Percentiles rank a stretch among this genome's conserved stretches.
Evolutionary conservation across 2,329 filamentous ascomycete genomes (phyloP).

Genomic region (Talaromyces sp.): DNA sequence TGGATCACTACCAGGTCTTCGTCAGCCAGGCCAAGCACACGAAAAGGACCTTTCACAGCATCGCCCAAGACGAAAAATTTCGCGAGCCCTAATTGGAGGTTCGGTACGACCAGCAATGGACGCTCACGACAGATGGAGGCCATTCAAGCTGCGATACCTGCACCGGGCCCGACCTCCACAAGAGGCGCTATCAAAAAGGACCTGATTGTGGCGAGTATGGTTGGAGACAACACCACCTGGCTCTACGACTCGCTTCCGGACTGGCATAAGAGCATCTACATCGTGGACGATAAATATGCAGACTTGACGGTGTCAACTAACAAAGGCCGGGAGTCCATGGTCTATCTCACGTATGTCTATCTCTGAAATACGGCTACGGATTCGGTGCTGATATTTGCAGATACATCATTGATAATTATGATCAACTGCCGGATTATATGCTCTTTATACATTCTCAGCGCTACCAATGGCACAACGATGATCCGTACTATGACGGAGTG

Average conservation of each 20-base stretch:
- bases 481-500: constrained; percentile 51
- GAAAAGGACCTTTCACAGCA: neutral
- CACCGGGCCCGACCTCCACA: neutral
- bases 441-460: constrained; percentile 41
- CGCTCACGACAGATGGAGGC: neutral
- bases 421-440: constrained; percentile 39
- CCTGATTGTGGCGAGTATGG: constrained; percentile 41
- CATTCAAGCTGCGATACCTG: constrained; percentile 4
- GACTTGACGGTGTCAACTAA: constrained; percentile 47
- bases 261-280: constrained; percentile 55
- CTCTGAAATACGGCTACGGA: neutral
- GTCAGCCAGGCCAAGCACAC: neutral
- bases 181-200: constrained; percentile 23
- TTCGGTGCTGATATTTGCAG: constrained; percentile 21
- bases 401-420: constrained; percentile 44
- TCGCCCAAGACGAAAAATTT: neutral
- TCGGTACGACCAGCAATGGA: neutral
- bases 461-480: constrained; percentile 50
- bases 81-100: constrained; percentile 1
- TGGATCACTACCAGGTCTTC: neutral
- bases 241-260: constrained; percentile 37
- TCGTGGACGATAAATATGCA: constrained; percentile 50
- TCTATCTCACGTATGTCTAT: constrained; percentile 40
- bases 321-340: constrained; percentile 45
- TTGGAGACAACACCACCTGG: constrained; percentile 40